These are phyloP conservation scores for Aspergillus udagawae DNA, from an alignment of 2,329 filamentous ascomycete species.

Conservation along the genomic window DNA sequence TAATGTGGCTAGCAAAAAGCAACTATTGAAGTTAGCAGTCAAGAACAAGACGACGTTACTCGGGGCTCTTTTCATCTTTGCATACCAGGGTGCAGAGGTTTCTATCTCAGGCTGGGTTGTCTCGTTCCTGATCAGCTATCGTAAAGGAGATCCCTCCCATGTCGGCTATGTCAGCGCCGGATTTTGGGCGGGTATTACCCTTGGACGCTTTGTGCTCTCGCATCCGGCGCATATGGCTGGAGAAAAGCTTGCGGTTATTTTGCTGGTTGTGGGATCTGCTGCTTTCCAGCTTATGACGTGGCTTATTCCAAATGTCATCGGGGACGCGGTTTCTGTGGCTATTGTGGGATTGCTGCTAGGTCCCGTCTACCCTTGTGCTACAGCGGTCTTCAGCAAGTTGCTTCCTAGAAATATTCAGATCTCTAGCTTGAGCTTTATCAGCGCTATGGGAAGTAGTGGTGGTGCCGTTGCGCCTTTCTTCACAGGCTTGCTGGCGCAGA, in stretches of 20 bases:
- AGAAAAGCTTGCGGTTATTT: constrained; percentile 65
- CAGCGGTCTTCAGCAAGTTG: constrained; percentile 57
- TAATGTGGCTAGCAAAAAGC: constrained; percentile 22
- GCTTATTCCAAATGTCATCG: constrained; percentile 71
- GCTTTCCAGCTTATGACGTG: constrained; percentile 73
- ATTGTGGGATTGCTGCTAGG: constrained; percentile 72
- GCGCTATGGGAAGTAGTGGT: constrained; percentile 40
- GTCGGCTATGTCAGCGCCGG: constrained; percentile 77
- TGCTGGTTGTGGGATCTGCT: constrained; percentile 57
- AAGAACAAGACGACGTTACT: constrained; percentile 61
- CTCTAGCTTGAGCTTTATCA: constrained; percentile 36
- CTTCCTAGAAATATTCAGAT: constrained; percentile 38
- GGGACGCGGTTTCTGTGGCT: constrained; percentile 62
- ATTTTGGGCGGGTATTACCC: constrained; percentile 67
- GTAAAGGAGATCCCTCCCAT: constrained; percentile 63
- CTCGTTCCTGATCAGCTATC: constrained; percentile 72
- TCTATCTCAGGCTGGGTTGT: constrained; percentile 84
- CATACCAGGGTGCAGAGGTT: constrained; percentile 81
- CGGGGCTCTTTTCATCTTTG: constrained; percentile 77
- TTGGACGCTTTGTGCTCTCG: constrained; percentile 69
- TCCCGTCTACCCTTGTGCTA: constrained; percentile 71
- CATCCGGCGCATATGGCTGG: constrained; percentile 64
- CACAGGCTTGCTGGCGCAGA: constrained; percentile 47
- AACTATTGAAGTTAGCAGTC: constrained; percentile 47
- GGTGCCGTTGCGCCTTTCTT: constrained; percentile 45